A percentile compares a stretch with the other conserved stretches of the same genome.
These are phyloP conservation scores for Ceratopteris richardii DNA, from an alignment of 75 land plant species.

Conservation along the genomic window DNA sequence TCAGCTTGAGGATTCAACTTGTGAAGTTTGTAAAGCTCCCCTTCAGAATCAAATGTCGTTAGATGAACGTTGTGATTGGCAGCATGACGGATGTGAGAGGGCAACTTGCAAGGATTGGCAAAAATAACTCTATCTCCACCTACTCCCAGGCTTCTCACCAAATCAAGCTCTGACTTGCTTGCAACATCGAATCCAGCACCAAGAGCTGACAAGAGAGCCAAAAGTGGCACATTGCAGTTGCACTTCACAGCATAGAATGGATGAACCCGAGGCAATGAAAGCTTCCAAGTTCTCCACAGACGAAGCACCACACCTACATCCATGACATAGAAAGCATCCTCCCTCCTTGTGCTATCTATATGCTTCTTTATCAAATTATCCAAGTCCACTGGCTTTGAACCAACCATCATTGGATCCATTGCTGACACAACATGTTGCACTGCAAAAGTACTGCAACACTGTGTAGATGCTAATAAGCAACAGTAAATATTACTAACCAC, in stretches of 20 bases:
- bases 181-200: conserved; percentile 50
- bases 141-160: conserved; percentile 28
- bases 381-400: conserved; percentile 2
- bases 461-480: too few relatives aligned
- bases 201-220: conserved; percentile 24
- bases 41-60: conserved; percentile 43
- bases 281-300: conserved; percentile 23
- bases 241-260: conserved; percentile 60
- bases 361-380: conserved; percentile 12
- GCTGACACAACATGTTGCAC: not conserved
- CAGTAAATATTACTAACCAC: too few relatives aligned
- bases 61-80: conserved; percentile 29
- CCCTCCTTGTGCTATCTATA: not conserved
- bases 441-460: too few relatives aligned
- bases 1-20: conserved; percentile 25
- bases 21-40: conserved; percentile 31
- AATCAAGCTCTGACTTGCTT: conserved; percentile 37
- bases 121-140: conserved; percentile 22
- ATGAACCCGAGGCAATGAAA: conserved; percentile 21
- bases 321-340: conserved; percentile 37
- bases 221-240: conserved; percentile 28
- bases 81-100: conserved; percentile 31
- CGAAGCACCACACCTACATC: conserved; percentile 28
- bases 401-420: conserved; percentile 4
- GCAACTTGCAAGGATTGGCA: conserved; percentile 52